Base-by-base conservation (phyloP, 129 eudicot genomes). In the Artemisia argyi region DNA sequence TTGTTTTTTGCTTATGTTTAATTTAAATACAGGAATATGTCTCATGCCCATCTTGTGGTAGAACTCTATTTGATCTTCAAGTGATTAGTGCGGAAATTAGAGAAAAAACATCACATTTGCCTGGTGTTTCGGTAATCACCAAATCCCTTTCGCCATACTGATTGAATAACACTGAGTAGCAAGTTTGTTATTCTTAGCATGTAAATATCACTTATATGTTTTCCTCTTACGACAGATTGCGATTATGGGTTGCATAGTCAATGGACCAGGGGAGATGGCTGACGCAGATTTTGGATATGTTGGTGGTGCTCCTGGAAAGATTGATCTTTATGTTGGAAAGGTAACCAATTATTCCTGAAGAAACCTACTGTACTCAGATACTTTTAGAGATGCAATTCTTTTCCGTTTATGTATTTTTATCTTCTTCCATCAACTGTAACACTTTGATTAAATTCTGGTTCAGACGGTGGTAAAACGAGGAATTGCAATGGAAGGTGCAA, bases 191-290 rank as follows among this genome's bases (percentile, higher is more conserved):
- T 69, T 26, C 12, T 15, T 76, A 67, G 17, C n/a, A 76, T 66
- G 58, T 65, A 44, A 39, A 55, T 22, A 3, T 65, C 52, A 54
- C 56, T 63, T 18, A 17, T 48, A 35, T 3, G 26, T 53, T 5
- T 66, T 20, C 3, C 30, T 58, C 19, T 24, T 72, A 7, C 76
- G 71, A 71, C 85, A 93, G 98, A 94, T 94, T 69, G 98, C 98
- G 13, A 94, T 94, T 67, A 94, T 94, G 98, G 98, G 98, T 48
- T 94, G 98, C 89, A 94, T 94, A 66, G 98, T 94, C 24, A 94
- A 94, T 68, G 98, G 98, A 69, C 98, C 97, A 7, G 98, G 98
- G 78, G 98, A 94, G 86, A 94, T 94, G 98, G 98, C 97, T 46
- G 98, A 94, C 81, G 98, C 98, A 47, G 97, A 94, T 84, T 94